Evolutionary conservation across 1,284 basidiomycete species (phyloP), one percentile per base, ranked within the genome.

Genomic region (Afroboletus lepidellus): DNA sequence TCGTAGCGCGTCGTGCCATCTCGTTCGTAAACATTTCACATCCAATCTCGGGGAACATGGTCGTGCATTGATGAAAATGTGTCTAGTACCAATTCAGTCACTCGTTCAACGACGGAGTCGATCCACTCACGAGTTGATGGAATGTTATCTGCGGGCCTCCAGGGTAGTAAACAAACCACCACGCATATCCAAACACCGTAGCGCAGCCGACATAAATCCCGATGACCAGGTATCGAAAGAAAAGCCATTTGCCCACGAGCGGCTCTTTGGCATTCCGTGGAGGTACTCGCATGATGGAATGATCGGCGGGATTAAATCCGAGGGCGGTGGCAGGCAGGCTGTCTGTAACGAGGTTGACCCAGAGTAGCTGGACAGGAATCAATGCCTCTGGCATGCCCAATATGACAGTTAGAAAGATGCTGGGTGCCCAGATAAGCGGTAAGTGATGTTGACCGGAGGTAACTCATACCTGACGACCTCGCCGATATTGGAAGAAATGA

Each of bases 361-460:
- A 98, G 43, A 99, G 85, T 41, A 99, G 78, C 78, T 99, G 97
- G 13, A 98, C 95, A 24, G 95, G 95, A 62, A 98, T 98, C 55
- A 99, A 77, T 49, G 96, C 96, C 72, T 99, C 97, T 18, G 97
- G 96, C 94, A 99, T 97, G 62, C 96, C 96, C 52, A 98, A 78
- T 42, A 98, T 78, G 23, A 98, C 96, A 3, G 96, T 98, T 60
- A 98, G 74, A 80, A 99, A 99, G 73, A 99, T 99, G 66, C 90
- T 86, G 56, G 8, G 50, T 51, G 34, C 51, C 24, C 60, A 53
- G 16, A 53, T 56, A 5, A 54, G 53, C 24, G 30, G 54, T 23
- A 12, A 24, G 8, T 13, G 7, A 23, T 18, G 29, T 20, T 25
- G 37, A 39, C 33, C 46, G 39, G 32, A 41, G 13, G 4, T 30